phyloP scores from a whole-genome alignment of 306 rosid genomes.

The Lagenaria siceraria region DNA sequence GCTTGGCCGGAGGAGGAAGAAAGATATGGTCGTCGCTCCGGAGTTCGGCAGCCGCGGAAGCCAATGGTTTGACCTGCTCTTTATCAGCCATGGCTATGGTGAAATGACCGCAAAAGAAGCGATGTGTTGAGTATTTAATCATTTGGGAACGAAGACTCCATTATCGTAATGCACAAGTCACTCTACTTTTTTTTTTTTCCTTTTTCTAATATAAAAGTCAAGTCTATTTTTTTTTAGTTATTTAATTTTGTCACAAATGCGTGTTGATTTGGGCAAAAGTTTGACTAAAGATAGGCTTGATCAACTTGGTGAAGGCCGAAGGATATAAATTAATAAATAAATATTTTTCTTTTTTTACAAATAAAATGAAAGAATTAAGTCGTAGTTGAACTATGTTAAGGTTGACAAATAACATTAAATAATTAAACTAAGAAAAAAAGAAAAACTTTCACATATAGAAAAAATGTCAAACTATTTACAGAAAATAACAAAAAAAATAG shows the following conservation, averaged over 20 bases:
- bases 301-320: background rate
- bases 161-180: background rate
- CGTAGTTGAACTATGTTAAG: too few relatives aligned
- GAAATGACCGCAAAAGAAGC: background rate
- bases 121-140: background rate
- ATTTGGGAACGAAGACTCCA: background rate
- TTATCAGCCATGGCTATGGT: constrained; percentile 9
- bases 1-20: background rate
- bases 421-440: too few relatives aligned
- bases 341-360: too few relatives aligned
- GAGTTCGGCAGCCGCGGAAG: constrained; percentile 1
- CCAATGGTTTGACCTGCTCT: constrained; percentile 27
- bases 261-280: constrained; percentile 7
- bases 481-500: too few relatives aligned
- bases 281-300: background rate
- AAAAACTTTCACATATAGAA: too few relatives aligned
- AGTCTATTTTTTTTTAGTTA: background rate
- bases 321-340: too few relatives aligned
- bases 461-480: too few relatives aligned
- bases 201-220: too few relatives aligned
- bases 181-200: background rate
- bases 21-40: constrained; percentile 8
- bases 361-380: too few relatives aligned
- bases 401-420: too few relatives aligned
- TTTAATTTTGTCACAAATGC: background rate